Base-by-base conservation (phyloP, 2,329 filamentous ascomycete genomes). In the Fulvia fulva region DNA sequence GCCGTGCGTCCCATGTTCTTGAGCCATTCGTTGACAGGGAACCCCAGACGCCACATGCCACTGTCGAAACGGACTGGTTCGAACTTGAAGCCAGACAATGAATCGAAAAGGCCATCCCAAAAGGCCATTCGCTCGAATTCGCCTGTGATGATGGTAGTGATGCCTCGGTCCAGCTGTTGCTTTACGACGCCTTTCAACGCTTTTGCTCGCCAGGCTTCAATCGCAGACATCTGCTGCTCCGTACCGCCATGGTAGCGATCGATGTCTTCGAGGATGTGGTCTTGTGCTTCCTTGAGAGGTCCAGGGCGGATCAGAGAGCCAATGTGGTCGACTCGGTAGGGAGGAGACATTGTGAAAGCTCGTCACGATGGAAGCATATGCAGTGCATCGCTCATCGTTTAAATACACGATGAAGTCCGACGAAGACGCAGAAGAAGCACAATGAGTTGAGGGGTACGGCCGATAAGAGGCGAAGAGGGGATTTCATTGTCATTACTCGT, bases 311-410 rank as follows among this genome's bases (percentile, higher is more conserved):
- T 81, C 30, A 90, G 77, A 16, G 86, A 89, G 53, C 87, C 87
- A 59, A 89, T 80, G 64, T 90, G 87, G 74, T 90, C 87, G 56
- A 85, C 85, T 67, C 87, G 81, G 73, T 87, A 89, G 50, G 83
- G 86, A 19, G 82, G 81, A 19, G 54, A 12, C 54, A 56, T 56
- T 8, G 41, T 51, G n/a, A n/a, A n/a, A n/a, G n/a, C n/a, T n/a
- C n/a, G n/a, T n/a, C n/a, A n/a, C n/a, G n/a, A n/a, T n/a, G n/a
- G n/a, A n/a, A n/a, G n/a, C n/a, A n/a, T n/a, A n/a, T n/a, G n/a
- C n/a, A n/a, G n/a, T n/a, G n/a, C n/a, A n/a, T n/a, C n/a, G n/a
- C n/a, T n/a, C n/a, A n/a, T n/a, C n/a, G n/a, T n/a, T n/a, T n/a
- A n/a, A n/a, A n/a, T n/a, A n/a, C n/a, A n/a, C n/a, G n/a, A n/a